These are phyloP conservation scores for Fusarium ramigenum DNA, from an alignment of 2,329 filamentous ascomycete genomes.

Conservation along the genomic window DNA sequence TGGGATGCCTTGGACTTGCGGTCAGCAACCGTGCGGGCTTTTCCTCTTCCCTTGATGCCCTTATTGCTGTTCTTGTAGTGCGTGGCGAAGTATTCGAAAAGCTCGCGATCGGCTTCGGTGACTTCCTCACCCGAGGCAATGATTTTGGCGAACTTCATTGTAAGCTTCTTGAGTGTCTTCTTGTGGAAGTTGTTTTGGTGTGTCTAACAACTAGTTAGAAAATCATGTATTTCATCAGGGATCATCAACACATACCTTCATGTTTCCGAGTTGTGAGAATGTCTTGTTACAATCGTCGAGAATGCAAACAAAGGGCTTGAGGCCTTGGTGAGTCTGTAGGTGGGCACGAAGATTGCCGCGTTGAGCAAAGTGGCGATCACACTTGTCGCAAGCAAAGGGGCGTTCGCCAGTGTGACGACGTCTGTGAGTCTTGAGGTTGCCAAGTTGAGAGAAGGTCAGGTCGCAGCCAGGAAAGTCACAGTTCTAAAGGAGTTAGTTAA, in stretches of 20 bases:
- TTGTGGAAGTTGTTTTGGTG: constrained; percentile 96
- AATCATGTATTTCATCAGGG: neutral
- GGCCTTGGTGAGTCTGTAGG: constrained; percentile 79
- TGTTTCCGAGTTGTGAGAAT: constrained; percentile 90
- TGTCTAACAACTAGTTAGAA: constrained; percentile 59
- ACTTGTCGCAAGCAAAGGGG: constrained; percentile 82
- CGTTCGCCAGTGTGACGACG: constrained; percentile 88
- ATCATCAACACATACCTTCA: constrained; percentile 71
- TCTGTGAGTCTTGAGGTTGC: constrained; percentile 93
- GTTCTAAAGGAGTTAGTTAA: constrained; percentile 53
- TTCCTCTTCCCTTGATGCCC: constrained; percentile 95
- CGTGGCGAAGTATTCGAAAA: constrained; percentile 84
- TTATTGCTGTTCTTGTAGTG: constrained; percentile 99
- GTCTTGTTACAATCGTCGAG: constrained; percentile 86
- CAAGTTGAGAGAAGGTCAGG: constrained; percentile 86
- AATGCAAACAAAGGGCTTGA: constrained; percentile 82
- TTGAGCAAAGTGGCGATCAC: constrained; percentile 85
- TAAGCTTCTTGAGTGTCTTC: constrained; percentile 75
- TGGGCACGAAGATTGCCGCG: constrained; percentile 87
- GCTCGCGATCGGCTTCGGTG: constrained; percentile 73
- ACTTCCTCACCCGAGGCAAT: constrained; percentile 67
- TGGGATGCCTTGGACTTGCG: constrained; percentile 44
- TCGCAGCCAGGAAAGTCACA: constrained; percentile 80
- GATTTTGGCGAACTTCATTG: constrained; percentile 70
- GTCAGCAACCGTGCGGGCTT: constrained; percentile 73